phyloP scores from a whole-genome alignment of 2,329 filamentous ascomycete genomes.

The Fusarium proliferatum region DNA sequence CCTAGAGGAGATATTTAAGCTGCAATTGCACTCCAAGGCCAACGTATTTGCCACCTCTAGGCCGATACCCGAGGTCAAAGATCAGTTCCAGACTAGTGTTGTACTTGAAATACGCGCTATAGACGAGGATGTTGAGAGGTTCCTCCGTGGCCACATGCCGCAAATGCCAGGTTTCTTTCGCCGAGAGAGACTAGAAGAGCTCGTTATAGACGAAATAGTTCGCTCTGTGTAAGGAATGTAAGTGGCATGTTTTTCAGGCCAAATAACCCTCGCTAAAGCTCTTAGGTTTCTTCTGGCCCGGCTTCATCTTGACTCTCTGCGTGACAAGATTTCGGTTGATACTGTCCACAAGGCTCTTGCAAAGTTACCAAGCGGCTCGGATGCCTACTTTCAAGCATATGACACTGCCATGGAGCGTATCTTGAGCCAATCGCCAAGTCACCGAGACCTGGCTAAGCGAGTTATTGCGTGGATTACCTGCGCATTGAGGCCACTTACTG shows the following conservation, averaged over 20 bases:
- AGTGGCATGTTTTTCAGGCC: too few relatives aligned
- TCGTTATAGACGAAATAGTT: neutral
- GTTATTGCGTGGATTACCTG: slow-evolving; percentile 54
- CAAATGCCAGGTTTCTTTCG: neutral
- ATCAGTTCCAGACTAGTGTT: too few relatives aligned
- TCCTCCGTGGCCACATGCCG: neutral
- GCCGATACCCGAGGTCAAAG: slow-evolving; percentile 3
- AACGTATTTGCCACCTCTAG: slow-evolving; percentile 43
- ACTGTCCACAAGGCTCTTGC: slow-evolving; percentile 47
- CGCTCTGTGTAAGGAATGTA: slow-evolving; percentile 33
- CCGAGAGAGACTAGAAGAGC: too few relatives aligned
- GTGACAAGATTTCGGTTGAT: neutral
- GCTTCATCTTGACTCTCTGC: slow-evolving; percentile 14
- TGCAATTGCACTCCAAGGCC: neutral
- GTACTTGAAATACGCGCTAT: slow-evolving; percentile 26
- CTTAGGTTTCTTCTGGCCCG: slow-evolving; percentile 30
- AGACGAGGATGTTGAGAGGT: slow-evolving; percentile 22
- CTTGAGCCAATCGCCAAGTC: slow-evolving; percentile 46
- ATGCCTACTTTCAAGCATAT: slow-evolving; percentile 53
- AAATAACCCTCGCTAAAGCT: too few relatives aligned
- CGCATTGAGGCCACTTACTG: slow-evolving; percentile 48
- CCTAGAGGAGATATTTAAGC: neutral
- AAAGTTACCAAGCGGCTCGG: slow-evolving; percentile 36
- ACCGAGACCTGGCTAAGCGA: slow-evolving; percentile 49
- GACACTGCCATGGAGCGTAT: slow-evolving; percentile 55